Evolutionary conservation across 495 filamentous ascomycete species (phyloP).

Genomic region (Penicillium riverlandense): DNA sequence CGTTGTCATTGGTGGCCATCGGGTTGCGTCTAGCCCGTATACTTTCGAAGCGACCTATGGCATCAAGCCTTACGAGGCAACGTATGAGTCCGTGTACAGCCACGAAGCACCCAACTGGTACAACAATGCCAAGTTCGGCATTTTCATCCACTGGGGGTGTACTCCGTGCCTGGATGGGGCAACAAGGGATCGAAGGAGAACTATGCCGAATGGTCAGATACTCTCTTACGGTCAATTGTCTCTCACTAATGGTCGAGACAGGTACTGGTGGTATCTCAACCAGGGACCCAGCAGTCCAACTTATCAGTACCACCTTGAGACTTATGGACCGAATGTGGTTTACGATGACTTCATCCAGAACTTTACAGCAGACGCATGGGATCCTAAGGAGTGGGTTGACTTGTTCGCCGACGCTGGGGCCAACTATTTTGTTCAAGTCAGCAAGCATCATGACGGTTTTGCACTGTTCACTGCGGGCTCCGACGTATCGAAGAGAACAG

Average conservation of each 20-base stretch:
- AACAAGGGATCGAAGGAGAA: conserved; percentile 41
- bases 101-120: conserved; percentile 50
- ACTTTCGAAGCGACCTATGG: conserved; percentile 29
- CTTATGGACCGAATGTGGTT: conserved; percentile 39
- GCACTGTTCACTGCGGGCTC: conserved; percentile 40
- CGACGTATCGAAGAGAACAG: conserved; percentile 37
- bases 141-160: conserved; percentile 54
- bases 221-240: neutral
- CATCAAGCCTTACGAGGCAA: conserved; percentile 21
- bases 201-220: conserved; percentile 46
- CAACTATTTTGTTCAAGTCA: conserved; percentile 48
- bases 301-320: conserved; percentile 43
- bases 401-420: conserved; percentile 48
- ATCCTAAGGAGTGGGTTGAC: conserved; percentile 50
- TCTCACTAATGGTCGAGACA: conserved; percentile 1
- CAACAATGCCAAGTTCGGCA: conserved; percentile 46
- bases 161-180: conserved; percentile 49
- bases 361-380: conserved; percentile 42
- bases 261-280: conserved; percentile 35
- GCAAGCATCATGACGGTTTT: conserved; percentile 49
- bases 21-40: conserved; percentile 13
- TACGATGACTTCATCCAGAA: conserved; percentile 51
- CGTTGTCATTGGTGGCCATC: conserved; percentile 17
- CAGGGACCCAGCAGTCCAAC: conserved; percentile 18
- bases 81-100: conserved; percentile 28